A percentile compares a stretch with the other conserved stretches of the same genome.
phyloP scores from a whole-genome alignment of 139 green algal genomes.

The Chlamydomonas sphaeroides region DNA sequence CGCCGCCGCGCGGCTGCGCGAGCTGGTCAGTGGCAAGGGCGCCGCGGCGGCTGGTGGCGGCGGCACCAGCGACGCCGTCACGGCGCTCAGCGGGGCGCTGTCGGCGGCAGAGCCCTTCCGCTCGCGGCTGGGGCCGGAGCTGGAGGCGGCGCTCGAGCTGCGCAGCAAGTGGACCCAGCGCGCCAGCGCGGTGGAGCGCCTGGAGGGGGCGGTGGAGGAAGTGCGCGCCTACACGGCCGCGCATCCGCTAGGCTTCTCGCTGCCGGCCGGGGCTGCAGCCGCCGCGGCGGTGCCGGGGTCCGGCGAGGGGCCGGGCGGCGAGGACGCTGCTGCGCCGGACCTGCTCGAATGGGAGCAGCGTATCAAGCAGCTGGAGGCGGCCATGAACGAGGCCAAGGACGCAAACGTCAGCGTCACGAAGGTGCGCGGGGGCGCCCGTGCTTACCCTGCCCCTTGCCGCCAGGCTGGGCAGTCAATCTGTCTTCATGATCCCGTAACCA shows the following conservation, averaged over 20 bases:
- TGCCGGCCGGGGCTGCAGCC: neutral
- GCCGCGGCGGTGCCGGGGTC: neutral
- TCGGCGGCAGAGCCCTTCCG: slow-evolving; percentile 57
- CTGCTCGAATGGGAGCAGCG: slow-evolving; percentile 40
- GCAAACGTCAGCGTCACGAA: slow-evolving; percentile 71
- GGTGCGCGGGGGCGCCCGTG: slow-evolving; percentile 21
- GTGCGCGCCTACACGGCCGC: slow-evolving; percentile 41
- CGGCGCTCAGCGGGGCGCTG: slow-evolving; percentile 63
- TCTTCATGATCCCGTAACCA: no score
- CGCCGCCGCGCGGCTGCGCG: slow-evolving; percentile 61
- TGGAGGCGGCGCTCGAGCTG: slow-evolving; percentile 56
- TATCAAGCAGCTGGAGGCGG: slow-evolving; percentile 64
- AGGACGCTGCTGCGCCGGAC: slow-evolving; percentile 5
- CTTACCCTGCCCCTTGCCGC: no score
- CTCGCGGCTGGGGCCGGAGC: slow-evolving; percentile 59
- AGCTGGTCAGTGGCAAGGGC: slow-evolving; percentile 53
- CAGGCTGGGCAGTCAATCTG: no score
- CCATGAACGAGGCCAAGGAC: slow-evolving; percentile 70
- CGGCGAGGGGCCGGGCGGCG: neutral
- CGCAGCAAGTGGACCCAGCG: slow-evolving; percentile 61
- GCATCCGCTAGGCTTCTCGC: neutral
- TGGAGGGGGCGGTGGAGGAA: slow-evolving; percentile 66
- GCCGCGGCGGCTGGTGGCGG: slow-evolving; percentile 12
- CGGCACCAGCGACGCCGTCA: slow-evolving; percentile 44
- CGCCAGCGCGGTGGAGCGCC: slow-evolving; percentile 57